A percentile compares a stretch with the other conserved stretches of the same genome.
These are phyloP conservation scores for Coemansia sp. DNA, from an alignment of 192 early-diverging fungal species.

Conservation along the genomic window DNA sequence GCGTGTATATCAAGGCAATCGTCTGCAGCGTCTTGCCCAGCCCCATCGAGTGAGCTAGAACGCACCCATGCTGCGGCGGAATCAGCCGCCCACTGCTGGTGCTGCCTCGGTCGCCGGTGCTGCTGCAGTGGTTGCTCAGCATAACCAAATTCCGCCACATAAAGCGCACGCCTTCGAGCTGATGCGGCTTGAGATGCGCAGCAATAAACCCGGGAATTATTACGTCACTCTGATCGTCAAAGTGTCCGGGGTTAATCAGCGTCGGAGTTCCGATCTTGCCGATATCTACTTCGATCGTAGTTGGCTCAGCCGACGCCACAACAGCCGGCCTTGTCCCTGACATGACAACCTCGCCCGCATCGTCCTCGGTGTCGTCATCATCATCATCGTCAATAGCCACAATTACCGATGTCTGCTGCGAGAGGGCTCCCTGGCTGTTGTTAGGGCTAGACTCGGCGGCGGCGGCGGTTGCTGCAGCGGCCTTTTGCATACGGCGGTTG, in stretches of 20 bases:
- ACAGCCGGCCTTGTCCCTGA: constrained; percentile 10
- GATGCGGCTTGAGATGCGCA: constrained; percentile 65
- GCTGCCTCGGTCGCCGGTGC: neutral
- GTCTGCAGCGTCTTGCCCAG: constrained; percentile 84
- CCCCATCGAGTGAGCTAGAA: constrained; percentile 87
- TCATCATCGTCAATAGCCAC: neutral
- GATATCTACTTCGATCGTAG: neutral
- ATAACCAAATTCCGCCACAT: constrained; percentile 79
- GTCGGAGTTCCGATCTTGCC: constrained; percentile 24
- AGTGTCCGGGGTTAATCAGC: constrained; percentile 63
- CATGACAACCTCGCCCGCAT: constrained; percentile 4
- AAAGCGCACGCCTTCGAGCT: constrained; percentile 78
- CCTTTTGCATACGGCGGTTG: constrained; percentile 12
- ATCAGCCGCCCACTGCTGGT: neutral
- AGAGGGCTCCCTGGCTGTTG: neutral
- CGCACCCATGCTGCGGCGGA: constrained; percentile 62
- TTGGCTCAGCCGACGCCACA: neutral
- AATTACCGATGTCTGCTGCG: neutral
- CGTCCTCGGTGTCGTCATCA: neutral
- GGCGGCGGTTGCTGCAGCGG: neutral
- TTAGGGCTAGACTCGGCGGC: neutral
- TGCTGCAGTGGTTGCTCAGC: constrained; percentile 51
- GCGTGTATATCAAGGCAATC: constrained; percentile 71
- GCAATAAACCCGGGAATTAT: constrained; percentile 61
- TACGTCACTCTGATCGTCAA: constrained; percentile 19